Evolutionary conservation across 257 asterid species (phyloP).

Genomic region (Ehretia macrophylla): DNA sequence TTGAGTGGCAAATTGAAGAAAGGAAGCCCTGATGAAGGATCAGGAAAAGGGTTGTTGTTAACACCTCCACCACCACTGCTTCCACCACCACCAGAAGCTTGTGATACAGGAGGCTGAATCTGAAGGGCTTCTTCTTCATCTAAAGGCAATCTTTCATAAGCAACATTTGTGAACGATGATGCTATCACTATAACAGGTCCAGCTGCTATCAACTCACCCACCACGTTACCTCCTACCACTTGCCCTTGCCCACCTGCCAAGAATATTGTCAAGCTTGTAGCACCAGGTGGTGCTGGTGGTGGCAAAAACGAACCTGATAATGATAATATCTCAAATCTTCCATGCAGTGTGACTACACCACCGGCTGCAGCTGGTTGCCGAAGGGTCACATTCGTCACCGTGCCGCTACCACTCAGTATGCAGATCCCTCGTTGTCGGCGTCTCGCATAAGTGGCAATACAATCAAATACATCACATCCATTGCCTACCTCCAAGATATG

Average conservation of each 20-base stretch:
- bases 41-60: conserved; percentile 32
- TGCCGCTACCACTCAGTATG: conserved; percentile 47
- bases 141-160: conserved; percentile 53
- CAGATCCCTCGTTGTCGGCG: conserved; percentile 62
- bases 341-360: conserved; percentile 39
- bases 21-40: conserved; percentile 64
- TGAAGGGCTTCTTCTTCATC: conserved; percentile 40
- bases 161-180: conserved; percentile 52
- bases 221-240: conserved; percentile 61
- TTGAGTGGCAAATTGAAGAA: conserved; percentile 68
- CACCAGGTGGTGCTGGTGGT: conserved; percentile 62
- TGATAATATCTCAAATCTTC: conserved; percentile 49
- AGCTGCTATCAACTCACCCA: conserved; percentile 49
- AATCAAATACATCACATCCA: conserved; percentile 48
- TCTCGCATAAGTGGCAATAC: conserved; percentile 39
- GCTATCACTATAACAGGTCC: conserved; percentile 59
- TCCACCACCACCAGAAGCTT: conserved; percentile 22
- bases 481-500: conserved; percentile 47
- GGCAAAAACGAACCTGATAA: conserved; percentile 50
- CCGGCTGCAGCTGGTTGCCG: conserved; percentile 41
- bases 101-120: conserved; percentile 37
- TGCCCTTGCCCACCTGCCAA: conserved; percentile 60
- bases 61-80: conserved; percentile 22
- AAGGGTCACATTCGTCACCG: conserved; percentile 44
- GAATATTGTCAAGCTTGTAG: conserved; percentile 49